Conservation (phyloP, 495 filamentous ascomycete species). For the Penicillium alfredii region DNA sequence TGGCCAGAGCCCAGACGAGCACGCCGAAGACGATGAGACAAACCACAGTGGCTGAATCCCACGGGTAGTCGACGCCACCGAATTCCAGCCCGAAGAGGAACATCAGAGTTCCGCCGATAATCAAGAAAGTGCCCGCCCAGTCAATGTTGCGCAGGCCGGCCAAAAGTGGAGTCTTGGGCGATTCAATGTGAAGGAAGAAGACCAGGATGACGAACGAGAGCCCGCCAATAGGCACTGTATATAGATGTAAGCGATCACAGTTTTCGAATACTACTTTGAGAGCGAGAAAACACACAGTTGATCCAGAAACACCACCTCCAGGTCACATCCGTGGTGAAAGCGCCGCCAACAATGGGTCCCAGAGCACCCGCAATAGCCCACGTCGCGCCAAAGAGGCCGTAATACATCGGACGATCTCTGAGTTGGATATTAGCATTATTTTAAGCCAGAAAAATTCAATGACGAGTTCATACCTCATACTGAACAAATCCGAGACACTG, state of each 20-base stretch:
- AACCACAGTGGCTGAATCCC: conserved; percentile 68
- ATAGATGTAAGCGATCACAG: conserved; percentile 14
- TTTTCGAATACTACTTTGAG: too few species aligned
- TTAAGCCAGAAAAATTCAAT: background rate
- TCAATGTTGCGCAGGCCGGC: conserved; percentile 71
- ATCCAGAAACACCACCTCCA: conserved; percentile 65
- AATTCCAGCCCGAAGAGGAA: conserved; percentile 74
- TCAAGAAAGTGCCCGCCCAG: conserved; percentile 63
- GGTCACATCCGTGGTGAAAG: conserved; percentile 59
- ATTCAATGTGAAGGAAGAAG: conserved; percentile 70
- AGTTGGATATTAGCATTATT: conserved; percentile 12
- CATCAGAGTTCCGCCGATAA: conserved; percentile 76
- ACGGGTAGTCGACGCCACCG: conserved; percentile 70
- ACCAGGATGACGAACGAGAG: conserved; percentile 59
- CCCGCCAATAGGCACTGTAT: conserved; percentile 62
- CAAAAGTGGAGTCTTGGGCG: conserved; percentile 62
- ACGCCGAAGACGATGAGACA: conserved; percentile 74
- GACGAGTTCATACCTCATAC: conserved; percentile 44
- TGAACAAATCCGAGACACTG: conserved; percentile 74
- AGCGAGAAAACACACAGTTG: conserved; percentile 42
- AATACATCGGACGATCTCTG: conserved; percentile 58
- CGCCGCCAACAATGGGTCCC: conserved; percentile 71
- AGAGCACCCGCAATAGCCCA: conserved; percentile 72
- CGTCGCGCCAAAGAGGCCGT: conserved; percentile 58
- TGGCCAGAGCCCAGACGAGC: conserved; percentile 54